Evolutionary conservation across 768 basidiomycete genomes (phyloP), one percentile per base, ranked within the genome.

Genomic region (Dacryopinax primogenitus): DNA sequence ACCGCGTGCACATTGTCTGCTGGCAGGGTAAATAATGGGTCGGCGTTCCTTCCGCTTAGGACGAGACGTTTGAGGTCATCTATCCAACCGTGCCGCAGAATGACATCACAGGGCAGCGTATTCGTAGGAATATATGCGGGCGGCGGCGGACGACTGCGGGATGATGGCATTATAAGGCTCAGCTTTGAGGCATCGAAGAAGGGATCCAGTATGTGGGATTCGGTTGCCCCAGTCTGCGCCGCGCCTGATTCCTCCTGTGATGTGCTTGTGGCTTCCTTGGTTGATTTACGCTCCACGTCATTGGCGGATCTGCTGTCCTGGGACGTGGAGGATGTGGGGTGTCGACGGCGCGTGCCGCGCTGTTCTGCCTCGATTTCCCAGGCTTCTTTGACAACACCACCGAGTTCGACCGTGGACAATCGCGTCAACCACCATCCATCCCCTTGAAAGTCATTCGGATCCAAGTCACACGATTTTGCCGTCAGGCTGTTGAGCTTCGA

Each of bases 391-490:
- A 28, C 26, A 28, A 30, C 26, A 4, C 51, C 51, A 30, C 51
- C 51, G 26, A 58, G 30, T 58, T 58, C 51, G 18, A 58, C 26
- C 26, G 51, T 58, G 30, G 51, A 28, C 9, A 58, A 30, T 58
- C 51, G 51, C 30, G 51, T 58, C 18, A 18, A 28, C 51, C 51
- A 58, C 51, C 51, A 58, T 13, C 51, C 51, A 21, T 58, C 51
- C 26, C 51, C 51, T 58, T 58, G 51, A 30, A 58, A 30, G 18
- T 58, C 51, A 21, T 58, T 18, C 23, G 51, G 26, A 15, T 26
- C 51, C 23, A 58, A 32, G 51, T 58, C 51, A 58, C 51, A 58
- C 23, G 51, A 58, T 30, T 58, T 58, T 58, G 51, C 51, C 51
- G 30, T 32, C 26, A 58, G 26, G 51, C 51, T 58, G 26, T 13